phyloP scores from a whole-genome alignment of 768 basidiomycete genomes.

The Psilocybe subaeruginosa region DNA sequence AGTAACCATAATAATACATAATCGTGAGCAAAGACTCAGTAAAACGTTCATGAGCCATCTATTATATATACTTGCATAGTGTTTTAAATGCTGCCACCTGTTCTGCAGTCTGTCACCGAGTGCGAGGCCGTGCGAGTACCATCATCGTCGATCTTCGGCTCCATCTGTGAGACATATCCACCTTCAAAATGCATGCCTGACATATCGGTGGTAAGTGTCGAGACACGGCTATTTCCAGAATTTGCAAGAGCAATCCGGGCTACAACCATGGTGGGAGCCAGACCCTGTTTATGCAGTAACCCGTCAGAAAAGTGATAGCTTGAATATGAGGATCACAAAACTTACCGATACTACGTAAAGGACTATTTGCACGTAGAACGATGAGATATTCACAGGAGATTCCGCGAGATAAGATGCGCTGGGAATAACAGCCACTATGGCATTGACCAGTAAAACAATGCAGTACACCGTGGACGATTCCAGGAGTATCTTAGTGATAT shows the following conservation, averaged over 20 bases:
- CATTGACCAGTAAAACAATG: neutral
- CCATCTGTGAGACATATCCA: neutral
- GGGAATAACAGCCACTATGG: neutral
- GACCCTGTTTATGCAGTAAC: neutral
- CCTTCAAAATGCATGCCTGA: neutral
- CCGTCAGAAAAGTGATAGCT: neutral
- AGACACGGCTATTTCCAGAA: neutral
- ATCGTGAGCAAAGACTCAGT: no score
- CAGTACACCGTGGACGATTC: neutral
- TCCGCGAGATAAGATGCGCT: neutral
- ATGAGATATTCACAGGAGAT: neutral
- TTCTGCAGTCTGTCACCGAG: no score
- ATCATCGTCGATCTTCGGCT: neutral
- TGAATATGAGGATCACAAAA: neutral
- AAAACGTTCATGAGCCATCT: no score
- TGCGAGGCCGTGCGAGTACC: neutral
- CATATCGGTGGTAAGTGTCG: neutral
- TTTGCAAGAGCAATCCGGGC: neutral
- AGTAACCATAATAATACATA: no score
- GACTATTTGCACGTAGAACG: neutral
- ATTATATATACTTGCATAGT: no score
- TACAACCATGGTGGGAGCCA: neutral
- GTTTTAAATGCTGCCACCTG: no score
- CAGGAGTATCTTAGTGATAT: neutral
- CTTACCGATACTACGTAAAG: neutral